A percentile compares a stretch with the other conserved stretches of the same genome.
These are phyloP conservation scores for Periconia macrospinosa DNA, from an alignment of 2,329 filamentous ascomycete genomes.

Conservation along the genomic window DNA sequence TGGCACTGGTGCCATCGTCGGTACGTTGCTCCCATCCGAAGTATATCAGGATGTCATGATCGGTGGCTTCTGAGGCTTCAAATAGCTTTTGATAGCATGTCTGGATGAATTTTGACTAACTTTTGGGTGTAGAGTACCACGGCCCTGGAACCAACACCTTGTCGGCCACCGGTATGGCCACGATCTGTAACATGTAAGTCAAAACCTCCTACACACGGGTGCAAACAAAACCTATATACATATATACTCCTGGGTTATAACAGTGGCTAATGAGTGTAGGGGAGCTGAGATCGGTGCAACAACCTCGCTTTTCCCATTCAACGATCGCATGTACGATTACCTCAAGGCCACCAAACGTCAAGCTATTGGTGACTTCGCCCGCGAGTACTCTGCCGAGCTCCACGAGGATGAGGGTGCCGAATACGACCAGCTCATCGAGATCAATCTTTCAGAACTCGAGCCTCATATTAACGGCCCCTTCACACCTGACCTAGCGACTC, in stretches of 20 bases:
- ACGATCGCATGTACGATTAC: conserved; percentile 97
- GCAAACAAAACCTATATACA: background rate
- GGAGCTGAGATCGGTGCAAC: conserved; percentile 72
- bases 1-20: conserved; percentile 88
- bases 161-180: conserved; percentile 84
- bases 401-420: conserved; percentile 85
- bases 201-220: background rate
- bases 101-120: background rate
- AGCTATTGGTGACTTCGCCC: conserved; percentile 87
- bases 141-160: conserved; percentile 73
- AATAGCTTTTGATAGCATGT: no score
- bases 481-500: conserved; percentile 92
- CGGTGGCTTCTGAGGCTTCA: background rate
- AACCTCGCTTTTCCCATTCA: conserved; percentile 96
- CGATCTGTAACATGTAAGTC: conserved; percentile 21
- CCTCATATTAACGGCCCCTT: conserved; percentile 97
- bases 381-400: conserved; percentile 81
- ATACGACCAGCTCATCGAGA: conserved; percentile 90
- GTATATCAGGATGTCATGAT: background rate
- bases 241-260: background rate
- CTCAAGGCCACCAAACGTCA: conserved; percentile 86
- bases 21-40: background rate
- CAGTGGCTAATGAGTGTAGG: background rate
- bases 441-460: conserved; percentile 86
- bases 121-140: conserved; percentile 59